phyloP scores from a whole-genome alignment of 1,139 yeast species.

The Suhomyces yuchorum region DNA sequence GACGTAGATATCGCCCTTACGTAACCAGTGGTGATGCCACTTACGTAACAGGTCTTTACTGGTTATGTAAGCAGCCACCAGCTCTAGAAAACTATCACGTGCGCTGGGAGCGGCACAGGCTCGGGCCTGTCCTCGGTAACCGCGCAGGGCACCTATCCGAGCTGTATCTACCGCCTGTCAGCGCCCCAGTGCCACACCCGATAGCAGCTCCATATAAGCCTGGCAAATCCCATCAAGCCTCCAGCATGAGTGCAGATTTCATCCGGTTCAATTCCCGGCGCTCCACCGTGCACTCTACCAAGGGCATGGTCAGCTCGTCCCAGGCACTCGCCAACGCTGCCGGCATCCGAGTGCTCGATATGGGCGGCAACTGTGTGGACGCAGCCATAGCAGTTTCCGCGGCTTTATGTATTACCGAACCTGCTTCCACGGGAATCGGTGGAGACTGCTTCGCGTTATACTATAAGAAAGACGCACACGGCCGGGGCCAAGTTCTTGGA shows the following conservation, averaged over 20 bases:
- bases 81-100: too few species aligned
- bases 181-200: too few species aligned
- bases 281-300: constrained; percentile 74
- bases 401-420: constrained; percentile 70
- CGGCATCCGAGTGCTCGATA: constrained; percentile 62
- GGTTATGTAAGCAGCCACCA: neutral
- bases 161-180: too few species aligned
- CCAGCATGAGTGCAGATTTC: constrained; percentile 15
- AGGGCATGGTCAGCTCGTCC: constrained; percentile 74
- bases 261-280: constrained; percentile 58
- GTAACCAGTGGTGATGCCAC: neutral
- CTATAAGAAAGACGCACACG: constrained; percentile 50
- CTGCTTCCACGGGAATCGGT: constrained; percentile 79
- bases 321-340: constrained; percentile 81
- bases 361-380: constrained; percentile 80
- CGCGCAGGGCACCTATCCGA: too few species aligned
- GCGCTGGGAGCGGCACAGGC: too few species aligned
- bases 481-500: constrained; percentile 52
- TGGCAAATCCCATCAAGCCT: neutral
- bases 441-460: constrained; percentile 78
- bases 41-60: neutral
- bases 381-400: constrained; percentile 84
- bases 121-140: too few species aligned
- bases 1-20: neutral
- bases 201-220: neutral